These are phyloP conservation scores for Beauveria varroae DNA, from an alignment of 2,329 filamentous ascomycete species.

Conservation along the genomic window DNA sequence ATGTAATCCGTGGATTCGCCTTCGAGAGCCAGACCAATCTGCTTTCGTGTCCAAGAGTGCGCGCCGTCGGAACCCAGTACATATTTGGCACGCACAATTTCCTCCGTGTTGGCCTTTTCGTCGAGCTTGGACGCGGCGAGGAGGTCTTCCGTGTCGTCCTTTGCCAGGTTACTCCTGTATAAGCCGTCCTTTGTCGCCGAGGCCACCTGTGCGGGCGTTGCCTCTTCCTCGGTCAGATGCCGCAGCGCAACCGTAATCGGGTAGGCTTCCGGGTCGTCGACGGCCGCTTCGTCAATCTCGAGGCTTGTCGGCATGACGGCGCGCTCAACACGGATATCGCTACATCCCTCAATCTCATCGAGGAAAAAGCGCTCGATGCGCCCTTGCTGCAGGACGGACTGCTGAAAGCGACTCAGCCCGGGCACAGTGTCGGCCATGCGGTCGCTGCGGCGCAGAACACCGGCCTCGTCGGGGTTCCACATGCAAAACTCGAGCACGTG, in stretches of 20 bases:
- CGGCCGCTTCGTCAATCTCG: constrained; percentile 42
- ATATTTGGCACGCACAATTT: constrained; percentile 40
- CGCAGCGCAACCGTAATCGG: constrained; percentile 54
- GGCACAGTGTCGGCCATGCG: constrained; percentile 56
- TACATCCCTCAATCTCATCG: constrained; percentile 39
- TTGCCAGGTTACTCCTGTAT: constrained; percentile 50
- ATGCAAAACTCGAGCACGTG: constrained; percentile 54
- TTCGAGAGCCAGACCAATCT: constrained; percentile 48
- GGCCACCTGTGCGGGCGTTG: constrained; percentile 35
- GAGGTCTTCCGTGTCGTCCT: constrained; percentile 50
- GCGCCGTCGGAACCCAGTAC: constrained; percentile 63
- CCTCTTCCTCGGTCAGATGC: constrained; percentile 50
- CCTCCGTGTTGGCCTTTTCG: constrained; percentile 17
- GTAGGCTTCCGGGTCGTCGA: constrained; percentile 44
- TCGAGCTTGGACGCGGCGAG: constrained; percentile 19
- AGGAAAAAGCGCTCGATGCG: constrained; percentile 61
- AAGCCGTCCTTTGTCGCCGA: constrained; percentile 38
- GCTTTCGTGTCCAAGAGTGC: constrained; percentile 55
- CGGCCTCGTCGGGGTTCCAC: constrained; percentile 56
- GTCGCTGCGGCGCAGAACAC: constrained; percentile 48
- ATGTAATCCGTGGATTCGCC: constrained; percentile 48
- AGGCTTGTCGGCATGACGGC: constrained; percentile 50
- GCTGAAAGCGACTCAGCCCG: constrained; percentile 54
- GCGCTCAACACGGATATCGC: constrained; percentile 47
- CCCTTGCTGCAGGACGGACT: constrained; percentile 64